Conservation (phyloP, 2,329 filamentous ascomycete genomes). For the Colletotrichum simmondsii region DNA sequence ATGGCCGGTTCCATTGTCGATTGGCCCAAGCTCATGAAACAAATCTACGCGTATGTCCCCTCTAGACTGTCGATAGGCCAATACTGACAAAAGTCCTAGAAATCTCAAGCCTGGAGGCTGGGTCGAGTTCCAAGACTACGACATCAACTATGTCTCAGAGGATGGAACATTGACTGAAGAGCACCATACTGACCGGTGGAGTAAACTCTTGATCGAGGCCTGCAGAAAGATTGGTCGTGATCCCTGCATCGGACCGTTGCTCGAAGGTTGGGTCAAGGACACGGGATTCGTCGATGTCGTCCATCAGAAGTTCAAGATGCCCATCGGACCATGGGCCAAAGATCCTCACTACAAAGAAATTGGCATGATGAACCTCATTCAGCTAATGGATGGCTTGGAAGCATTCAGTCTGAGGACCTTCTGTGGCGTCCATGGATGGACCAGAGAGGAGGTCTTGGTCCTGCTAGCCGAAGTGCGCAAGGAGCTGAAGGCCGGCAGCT, state of each 20-base stretch:
- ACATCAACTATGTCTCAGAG: slow-evolving; percentile 39
- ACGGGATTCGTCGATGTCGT: slow-evolving; percentile 49
- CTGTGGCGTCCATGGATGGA: slow-evolving; percentile 43
- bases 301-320: slow-evolving; percentile 43
- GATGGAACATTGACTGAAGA: slow-evolving; percentile 40
- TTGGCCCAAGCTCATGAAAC: slow-evolving; percentile 62
- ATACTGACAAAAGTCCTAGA: slow-evolving; percentile 39
- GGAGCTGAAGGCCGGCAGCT: slow-evolving; percentile 40
- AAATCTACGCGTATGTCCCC: slow-evolving; percentile 55
- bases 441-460: slow-evolving; percentile 39
- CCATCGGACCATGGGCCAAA: slow-evolving; percentile 49
- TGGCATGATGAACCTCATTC: slow-evolving; percentile 36
- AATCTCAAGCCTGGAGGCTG: slow-evolving; percentile 64
- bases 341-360: slow-evolving; percentile 43
- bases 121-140: slow-evolving; percentile 49
- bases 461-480: slow-evolving; percentile 42
- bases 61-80: background rate
- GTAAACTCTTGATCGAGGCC: slow-evolving; percentile 19
- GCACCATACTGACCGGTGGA: slow-evolving; percentile 37
- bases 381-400: slow-evolving; percentile 36
- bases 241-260: slow-evolving; percentile 37
- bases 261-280: slow-evolving; percentile 43
- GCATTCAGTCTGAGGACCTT: slow-evolving; percentile 40
- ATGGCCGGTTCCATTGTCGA: slow-evolving; percentile 65
- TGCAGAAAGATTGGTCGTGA: slow-evolving; percentile 35